Percentiles rank a stretch among this genome's conserved stretches.
These are phyloP conservation scores for Sanghuangporus sanghuang DNA, from an alignment of 1,284 basidiomycete genomes.

Conservation along the genomic window DNA sequence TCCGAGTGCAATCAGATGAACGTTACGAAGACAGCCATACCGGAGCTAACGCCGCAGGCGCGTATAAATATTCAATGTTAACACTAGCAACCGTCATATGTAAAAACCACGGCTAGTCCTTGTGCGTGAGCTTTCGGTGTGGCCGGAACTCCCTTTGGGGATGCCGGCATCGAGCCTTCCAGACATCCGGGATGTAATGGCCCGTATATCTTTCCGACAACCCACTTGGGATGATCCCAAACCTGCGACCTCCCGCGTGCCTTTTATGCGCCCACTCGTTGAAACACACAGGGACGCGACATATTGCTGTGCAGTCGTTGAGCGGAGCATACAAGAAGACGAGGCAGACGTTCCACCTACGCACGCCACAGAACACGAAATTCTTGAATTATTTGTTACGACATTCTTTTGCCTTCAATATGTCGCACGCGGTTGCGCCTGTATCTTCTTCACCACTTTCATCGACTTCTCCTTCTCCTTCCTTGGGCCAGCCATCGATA, in stretches of 20 bases:
- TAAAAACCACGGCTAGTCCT: not conserved
- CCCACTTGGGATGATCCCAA: not conserved
- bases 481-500: not conserved
- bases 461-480: not conserved
- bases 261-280: not conserved
- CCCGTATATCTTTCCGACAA: not conserved
- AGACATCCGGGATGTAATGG: not conserved
- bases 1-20: no score
- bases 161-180: not conserved
- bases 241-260: not conserved
- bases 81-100: not conserved
- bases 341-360: not conserved
- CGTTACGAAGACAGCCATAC: no score
- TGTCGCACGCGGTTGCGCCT: not conserved
- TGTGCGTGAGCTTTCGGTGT: not conserved
- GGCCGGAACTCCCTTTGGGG: not conserved
- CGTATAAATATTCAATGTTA: no score
- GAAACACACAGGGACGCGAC: not conserved
- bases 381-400: no score
- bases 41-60: no score
- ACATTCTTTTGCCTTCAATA: not conserved
- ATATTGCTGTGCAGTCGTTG: not conserved
- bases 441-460: not conserved
- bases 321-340: not conserved
- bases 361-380: not conserved